Base-by-base conservation (phyloP, 352 stramenopile genomes). In the Phytophthora pistaciae region DNA sequence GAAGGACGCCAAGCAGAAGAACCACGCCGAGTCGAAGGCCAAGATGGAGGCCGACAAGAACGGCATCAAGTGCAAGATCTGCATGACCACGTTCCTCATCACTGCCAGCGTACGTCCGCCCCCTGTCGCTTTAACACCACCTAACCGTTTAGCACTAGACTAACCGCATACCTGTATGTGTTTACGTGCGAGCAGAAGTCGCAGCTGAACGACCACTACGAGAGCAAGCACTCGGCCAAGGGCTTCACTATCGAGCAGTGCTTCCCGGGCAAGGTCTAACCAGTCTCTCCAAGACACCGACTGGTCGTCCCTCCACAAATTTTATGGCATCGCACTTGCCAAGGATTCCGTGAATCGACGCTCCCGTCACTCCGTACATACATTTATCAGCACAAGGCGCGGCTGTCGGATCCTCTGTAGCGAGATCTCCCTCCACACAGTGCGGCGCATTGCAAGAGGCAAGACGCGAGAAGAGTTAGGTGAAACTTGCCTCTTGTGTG, bases 21-120 rank as follows among this genome's bases (percentile, higher is more conserved):
- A 84, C 72, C 86, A 91, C 70, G 81, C 83, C n/a, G 87, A 85
- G 64, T 92, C 80, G 64, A 93, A 92, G 60, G 82, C 78, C 68
- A 96, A 96, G 79, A 94, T 96, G 84, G 77, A 83, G 66, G 85
- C 87, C 20, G 88, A 95, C 74, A 79, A 80, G 56, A 78, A 82
- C 49, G 83, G 83, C 38, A 79, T 93, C 78, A 96, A 94, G 80
- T 96, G 88, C 84, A 96, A 93, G 60, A 93, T 96, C 77, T 96
- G 88, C 78, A 88, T 96, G 76, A 93, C 87, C 40, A 94, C 87
- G 13, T 94, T 96, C 69, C 91, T 96, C 81, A 79, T 94, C 76
- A 96, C 88, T n/a, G 88, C 86, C 59, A 93, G 74, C 56, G 88
- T 94, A 85, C 62, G 88, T n/a, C 9, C 11, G 38, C 14, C 38